Percentiles rank a stretch among this genome's conserved stretches.
Evolutionary conservation across 306 rosid species (phyloP).

Genomic region (Prunus mongolica): DNA sequence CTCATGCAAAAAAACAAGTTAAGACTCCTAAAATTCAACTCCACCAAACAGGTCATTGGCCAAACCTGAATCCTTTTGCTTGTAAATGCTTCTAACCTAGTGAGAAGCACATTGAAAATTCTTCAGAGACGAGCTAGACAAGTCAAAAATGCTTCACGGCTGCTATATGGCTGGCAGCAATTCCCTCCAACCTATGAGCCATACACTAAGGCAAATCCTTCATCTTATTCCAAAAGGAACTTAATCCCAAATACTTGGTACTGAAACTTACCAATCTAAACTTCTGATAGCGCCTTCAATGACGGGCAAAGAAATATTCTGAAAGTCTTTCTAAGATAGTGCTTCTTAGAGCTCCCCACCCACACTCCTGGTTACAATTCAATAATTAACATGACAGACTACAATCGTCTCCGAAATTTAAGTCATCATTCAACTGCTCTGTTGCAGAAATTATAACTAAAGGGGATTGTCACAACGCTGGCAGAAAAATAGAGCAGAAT

Average conservation of each 20-base stretch:
- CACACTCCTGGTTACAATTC: too few relatives aligned
- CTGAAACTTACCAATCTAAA: not conserved
- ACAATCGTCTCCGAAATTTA: not conserved
- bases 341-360: too few relatives aligned
- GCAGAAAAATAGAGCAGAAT: not conserved
- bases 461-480: not conserved
- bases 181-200: too few relatives aligned
- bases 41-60: not conserved
- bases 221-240: too few relatives aligned
- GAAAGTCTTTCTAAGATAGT: too few relatives aligned
- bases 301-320: not conserved
- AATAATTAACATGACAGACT: not conserved
- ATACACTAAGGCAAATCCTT: too few relatives aligned
- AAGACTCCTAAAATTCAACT: not conserved
- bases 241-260: too few relatives aligned
- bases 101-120: not conserved
- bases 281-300: not conserved
- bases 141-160: not conserved
- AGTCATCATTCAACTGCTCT: not conserved
- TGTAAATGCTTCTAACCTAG: not conserved
- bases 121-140: not conserved
- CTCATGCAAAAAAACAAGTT: not conserved
- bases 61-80: not conserved
- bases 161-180: too few relatives aligned
- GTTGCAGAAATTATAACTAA: not conserved